Evolutionary conservation across 768 basidiomycete genomes (phyloP).

Genomic region (Hemileccinum rubropunctum): DNA sequence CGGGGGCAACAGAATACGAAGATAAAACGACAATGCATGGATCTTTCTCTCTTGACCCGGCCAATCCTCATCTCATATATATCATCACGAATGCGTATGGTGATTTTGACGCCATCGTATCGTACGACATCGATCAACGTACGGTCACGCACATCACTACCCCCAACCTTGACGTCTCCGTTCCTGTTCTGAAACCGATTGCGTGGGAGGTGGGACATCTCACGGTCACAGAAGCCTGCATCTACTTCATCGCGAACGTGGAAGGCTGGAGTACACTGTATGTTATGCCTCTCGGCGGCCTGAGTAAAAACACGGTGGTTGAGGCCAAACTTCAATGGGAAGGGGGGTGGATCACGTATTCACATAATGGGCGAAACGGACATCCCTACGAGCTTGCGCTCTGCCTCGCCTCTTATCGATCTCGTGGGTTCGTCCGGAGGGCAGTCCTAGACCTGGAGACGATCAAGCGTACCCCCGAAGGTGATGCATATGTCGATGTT

Average conservation of each 20-base stretch:
- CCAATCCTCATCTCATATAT: slow-evolving; percentile 31
- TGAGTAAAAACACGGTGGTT: slow-evolving; percentile 27
- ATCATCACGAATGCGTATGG: slow-evolving; percentile 38
- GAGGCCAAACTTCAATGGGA: slow-evolving; percentile 33
- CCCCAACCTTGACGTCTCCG: slow-evolving; percentile 22
- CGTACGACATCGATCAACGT: slow-evolving; percentile 30
- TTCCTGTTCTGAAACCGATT: slow-evolving; percentile 36
- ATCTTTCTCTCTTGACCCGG: slow-evolving; percentile 33
- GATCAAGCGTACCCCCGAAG: slow-evolving; percentile 19
- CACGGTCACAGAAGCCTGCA: slow-evolving; percentile 23
- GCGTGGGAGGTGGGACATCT: slow-evolving; percentile 32
- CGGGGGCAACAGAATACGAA: slow-evolving; percentile 32
- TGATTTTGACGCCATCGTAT: slow-evolving; percentile 36
- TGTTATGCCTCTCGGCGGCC: slow-evolving; percentile 31
- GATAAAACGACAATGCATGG: slow-evolving; percentile 21
- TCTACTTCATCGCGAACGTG: slow-evolving; percentile 38
- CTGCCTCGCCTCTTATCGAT: slow-evolving; percentile 31
- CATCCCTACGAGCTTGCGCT: slow-evolving; percentile 33
- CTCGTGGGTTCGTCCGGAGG: slow-evolving; percentile 25
- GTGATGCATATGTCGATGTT: slow-evolving; percentile 27
- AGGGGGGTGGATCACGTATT: slow-evolving; percentile 30
- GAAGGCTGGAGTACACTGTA: slow-evolving; percentile 36
- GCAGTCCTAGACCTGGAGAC: slow-evolving; percentile 31
- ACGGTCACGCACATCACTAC: slow-evolving; percentile 39
- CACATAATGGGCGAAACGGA: slow-evolving; percentile 33